Conservation (phyloP, 2,329 filamentous ascomycete species). For the Amauroascus verrucosus region DNA sequence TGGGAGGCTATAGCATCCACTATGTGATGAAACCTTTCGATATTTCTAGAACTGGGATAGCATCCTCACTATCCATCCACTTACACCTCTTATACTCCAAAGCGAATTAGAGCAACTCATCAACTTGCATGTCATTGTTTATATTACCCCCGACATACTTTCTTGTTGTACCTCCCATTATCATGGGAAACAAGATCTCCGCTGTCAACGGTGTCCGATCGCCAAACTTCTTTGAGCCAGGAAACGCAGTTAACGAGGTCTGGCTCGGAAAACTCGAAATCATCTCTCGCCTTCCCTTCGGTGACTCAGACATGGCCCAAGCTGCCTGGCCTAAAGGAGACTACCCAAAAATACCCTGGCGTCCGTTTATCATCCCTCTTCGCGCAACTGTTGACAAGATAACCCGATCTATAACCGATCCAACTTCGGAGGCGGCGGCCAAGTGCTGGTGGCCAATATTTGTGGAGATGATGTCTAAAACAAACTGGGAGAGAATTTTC, state of each 20-base stretch:
- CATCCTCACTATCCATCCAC: not conserved
- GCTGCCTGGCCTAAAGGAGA: slow-evolving; percentile 26
- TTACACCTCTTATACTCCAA: not conserved
- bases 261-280: slow-evolving; percentile 31
- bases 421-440: not conserved
- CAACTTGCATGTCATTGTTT: not conserved
- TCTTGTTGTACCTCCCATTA: not conserved
- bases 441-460: not conserved
- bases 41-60: not conserved
- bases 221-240: slow-evolving; percentile 26
- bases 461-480: not conserved
- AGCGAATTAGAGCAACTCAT: not conserved
- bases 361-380: slow-evolving; percentile 32
- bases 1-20: not conserved
- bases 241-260: slow-evolving; percentile 32
- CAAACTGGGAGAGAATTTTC: not conserved
- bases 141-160: too few species aligned
- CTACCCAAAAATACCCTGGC: slow-evolving; percentile 33
- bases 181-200: slow-evolving; percentile 31
- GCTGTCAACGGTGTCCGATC: slow-evolving; percentile 28
- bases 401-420: slow-evolving; percentile 3
- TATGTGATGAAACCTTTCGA: not conserved
- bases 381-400: slow-evolving; percentile 8
- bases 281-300: slow-evolving; percentile 32
- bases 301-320: slow-evolving; percentile 31